phyloP scores from a whole-genome alignment of 163 green algal species.

The Scenedesmus sp. region DNA sequence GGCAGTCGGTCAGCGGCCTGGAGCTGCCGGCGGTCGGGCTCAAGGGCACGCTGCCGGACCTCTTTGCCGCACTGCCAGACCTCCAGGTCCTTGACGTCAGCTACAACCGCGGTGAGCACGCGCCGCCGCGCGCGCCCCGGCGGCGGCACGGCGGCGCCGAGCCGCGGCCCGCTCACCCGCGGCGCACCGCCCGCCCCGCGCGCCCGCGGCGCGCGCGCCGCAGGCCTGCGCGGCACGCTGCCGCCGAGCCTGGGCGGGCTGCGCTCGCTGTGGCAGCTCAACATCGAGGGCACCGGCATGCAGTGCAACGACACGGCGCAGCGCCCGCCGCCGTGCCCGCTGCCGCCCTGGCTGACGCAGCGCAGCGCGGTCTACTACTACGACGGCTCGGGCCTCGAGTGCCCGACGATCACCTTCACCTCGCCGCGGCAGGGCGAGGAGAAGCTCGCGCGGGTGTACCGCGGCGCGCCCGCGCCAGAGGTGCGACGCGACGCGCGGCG shows the following conservation, averaged over 20 bases:
- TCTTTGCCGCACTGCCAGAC: slow-evolving; percentile 31
- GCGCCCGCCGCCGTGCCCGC: slow-evolving; percentile 8
- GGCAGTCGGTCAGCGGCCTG: slow-evolving; percentile 27
- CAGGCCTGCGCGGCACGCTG: slow-evolving; percentile 35
- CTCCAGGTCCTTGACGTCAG: slow-evolving; percentile 23
- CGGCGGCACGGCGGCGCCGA: background rate
- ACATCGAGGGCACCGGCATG: slow-evolving; percentile 11
- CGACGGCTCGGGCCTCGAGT: slow-evolving; percentile 12
- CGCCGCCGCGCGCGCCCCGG: background rate
- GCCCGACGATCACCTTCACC: slow-evolving; percentile 23
- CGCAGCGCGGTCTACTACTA: slow-evolving; percentile 2
- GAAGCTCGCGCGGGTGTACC: slow-evolving; percentile 20
- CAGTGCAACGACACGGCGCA: slow-evolving; percentile 1
- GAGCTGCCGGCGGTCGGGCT: slow-evolving; percentile 20
- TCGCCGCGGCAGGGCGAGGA: background rate
- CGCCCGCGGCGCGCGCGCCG: background rate
- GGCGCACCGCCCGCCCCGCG: background rate
- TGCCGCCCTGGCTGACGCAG: slow-evolving; percentile 30
- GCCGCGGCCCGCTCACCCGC: background rate
- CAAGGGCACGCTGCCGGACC: slow-evolving; percentile 31
- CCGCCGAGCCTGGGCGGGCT: slow-evolving; percentile 18
- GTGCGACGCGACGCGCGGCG: background rate
- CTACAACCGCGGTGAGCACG: slow-evolving; percentile 40
- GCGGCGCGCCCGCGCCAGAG: slow-evolving; percentile 4
- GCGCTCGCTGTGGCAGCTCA: slow-evolving; percentile 14